These are phyloP conservation scores for Trichoderma oligosporum DNA, from an alignment of 2,329 filamentous ascomycete genomes.

Conservation along the genomic window DNA sequence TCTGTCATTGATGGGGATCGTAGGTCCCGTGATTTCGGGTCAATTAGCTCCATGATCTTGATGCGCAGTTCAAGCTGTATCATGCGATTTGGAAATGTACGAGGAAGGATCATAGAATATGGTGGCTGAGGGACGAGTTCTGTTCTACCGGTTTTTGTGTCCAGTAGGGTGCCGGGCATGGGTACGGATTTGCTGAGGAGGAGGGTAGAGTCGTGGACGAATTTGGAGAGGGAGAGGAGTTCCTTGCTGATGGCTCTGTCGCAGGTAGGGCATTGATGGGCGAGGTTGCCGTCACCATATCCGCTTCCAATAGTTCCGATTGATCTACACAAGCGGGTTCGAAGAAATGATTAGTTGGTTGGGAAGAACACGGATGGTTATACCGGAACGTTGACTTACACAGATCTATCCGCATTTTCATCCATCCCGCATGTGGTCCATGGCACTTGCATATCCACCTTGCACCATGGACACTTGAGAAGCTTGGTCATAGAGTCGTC, in stretches of 20 bases:
- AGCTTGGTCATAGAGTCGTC: conserved; percentile 47
- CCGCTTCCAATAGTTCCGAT: conserved; percentile 43
- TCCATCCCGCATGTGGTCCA: conserved; percentile 56
- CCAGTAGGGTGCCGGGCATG: conserved; percentile 66
- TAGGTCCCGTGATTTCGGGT: conserved; percentile 13
- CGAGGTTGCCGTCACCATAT: conserved; percentile 57
- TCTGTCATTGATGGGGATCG: conserved; percentile 41
- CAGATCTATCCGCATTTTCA: conserved; percentile 22
- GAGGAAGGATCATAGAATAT: conserved; percentile 26
- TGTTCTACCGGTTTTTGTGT: conserved; percentile 49
- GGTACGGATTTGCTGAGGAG: conserved; percentile 34
- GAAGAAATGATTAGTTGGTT: not conserved
- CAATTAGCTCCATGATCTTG: conserved; percentile 40
- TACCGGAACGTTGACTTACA: not conserved
- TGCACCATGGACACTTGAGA: conserved; percentile 56
- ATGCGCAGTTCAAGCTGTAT: conserved; percentile 45
- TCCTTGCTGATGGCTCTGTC: conserved; percentile 50
- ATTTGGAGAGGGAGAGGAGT: conserved; percentile 57
- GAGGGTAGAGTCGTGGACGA: conserved; percentile 38
- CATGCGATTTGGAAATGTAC: conserved; percentile 57
- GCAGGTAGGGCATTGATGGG: conserved; percentile 49
- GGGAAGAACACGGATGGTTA: too few species aligned
- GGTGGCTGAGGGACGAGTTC: conserved; percentile 27
- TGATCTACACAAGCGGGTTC: not conserved
- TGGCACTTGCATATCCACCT: conserved; percentile 39